Evolutionary conservation across 2,329 filamentous ascomycete genomes (phyloP).

Genomic region (Scortechinia acanthostroma): DNA sequence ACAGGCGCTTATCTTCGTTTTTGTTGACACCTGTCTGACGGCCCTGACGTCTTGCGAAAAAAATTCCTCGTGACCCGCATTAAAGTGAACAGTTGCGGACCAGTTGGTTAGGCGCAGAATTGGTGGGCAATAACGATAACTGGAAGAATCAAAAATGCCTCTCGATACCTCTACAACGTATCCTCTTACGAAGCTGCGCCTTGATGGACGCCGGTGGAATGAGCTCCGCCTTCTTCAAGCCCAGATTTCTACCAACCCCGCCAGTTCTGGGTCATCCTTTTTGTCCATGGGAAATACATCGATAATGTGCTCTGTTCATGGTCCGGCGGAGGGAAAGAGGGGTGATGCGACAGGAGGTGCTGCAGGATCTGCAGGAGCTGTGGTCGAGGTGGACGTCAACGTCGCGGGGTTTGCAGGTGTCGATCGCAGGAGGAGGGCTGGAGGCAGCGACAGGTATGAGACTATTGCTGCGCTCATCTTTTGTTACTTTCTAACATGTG

Average conservation of each 20-base stretch:
- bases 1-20: too few species aligned
- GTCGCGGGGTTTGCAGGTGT: constrained; percentile 2
- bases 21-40: too few species aligned
- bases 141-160: background rate
- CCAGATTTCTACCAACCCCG: constrained; percentile 1
- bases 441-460: background rate
- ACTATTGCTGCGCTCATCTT: background rate
- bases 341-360: background rate
- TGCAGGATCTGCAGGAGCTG: background rate
- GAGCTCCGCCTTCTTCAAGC: background rate
- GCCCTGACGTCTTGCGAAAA: too few species aligned
- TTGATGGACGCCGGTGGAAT: constrained; percentile 2
- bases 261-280: background rate
- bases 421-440: constrained; percentile 1
- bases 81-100: too few species aligned
- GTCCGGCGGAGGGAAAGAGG: background rate
- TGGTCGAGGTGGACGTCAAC: constrained; percentile 1
- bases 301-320: constrained; percentile 3
- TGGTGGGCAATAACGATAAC: too few species aligned
- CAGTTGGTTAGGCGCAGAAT: too few species aligned
- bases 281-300: background rate
- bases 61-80: too few species aligned
- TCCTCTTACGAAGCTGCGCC: background rate
- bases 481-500: background rate
- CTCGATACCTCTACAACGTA: constrained; percentile 1